Evolutionary conservation across 495 filamentous ascomycete species (phyloP).

Genomic region (Talaromyces thailandensis): DNA sequence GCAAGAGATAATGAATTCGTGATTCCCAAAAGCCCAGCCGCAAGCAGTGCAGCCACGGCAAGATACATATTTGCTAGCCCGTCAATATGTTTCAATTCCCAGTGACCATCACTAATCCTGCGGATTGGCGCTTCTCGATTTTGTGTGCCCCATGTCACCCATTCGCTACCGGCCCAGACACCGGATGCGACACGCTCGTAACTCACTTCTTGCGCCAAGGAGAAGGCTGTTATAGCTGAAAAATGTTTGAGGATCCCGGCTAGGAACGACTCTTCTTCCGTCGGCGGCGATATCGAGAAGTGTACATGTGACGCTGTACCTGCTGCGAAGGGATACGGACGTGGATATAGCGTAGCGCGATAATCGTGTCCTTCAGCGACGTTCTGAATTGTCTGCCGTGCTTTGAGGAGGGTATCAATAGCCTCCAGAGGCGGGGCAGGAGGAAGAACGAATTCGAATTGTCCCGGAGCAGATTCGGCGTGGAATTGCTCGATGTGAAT

Average conservation of each 20-base stretch:
- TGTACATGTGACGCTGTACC: constrained; percentile 50
- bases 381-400: constrained; percentile 57
- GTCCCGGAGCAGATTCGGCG: constrained; percentile 62
- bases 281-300: constrained; percentile 26
- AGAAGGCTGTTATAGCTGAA: constrained; percentile 26
- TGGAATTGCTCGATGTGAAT: constrained; percentile 71
- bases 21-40: constrained; percentile 56
- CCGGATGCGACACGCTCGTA: constrained; percentile 32
- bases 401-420: constrained; percentile 63
- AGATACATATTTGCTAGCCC: constrained; percentile 36
- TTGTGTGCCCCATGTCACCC: constrained; percentile 36
- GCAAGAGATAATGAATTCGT: constrained; percentile 31
- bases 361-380: constrained; percentile 33
- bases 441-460: constrained; percentile 74
- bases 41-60: constrained; percentile 51
- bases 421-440: constrained; percentile 56
- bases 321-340: constrained; percentile 45
- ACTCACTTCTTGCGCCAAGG: constrained; percentile 27
- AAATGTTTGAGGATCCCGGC: constrained; percentile 27
- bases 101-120: constrained; percentile 27
- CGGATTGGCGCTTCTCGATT: constrained; percentile 36
- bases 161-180: constrained; percentile 48
- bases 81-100: constrained; percentile 33
- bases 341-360: constrained; percentile 71
- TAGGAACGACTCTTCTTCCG: constrained; percentile 24